phyloP scores from a whole-genome alignment of 2,329 filamentous ascomycete species.

The Geosmithia morbida region DNA sequence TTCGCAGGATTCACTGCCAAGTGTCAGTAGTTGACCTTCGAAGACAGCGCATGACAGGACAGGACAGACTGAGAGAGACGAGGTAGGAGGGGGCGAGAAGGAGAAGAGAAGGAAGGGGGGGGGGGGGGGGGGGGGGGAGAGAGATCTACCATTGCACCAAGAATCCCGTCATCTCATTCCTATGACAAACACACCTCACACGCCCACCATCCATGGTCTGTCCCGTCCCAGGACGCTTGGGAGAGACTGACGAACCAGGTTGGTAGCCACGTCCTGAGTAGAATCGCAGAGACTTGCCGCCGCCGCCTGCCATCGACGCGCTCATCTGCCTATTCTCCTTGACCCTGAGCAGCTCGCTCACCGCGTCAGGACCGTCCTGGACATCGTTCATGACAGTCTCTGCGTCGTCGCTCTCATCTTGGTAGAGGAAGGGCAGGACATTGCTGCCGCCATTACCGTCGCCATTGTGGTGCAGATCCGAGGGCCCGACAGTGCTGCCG shows the following conservation, averaged over 20 bases:
- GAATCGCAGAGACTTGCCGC: not conserved
- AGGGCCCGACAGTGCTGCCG: slow-evolving; percentile 6
- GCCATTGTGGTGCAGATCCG: no score
- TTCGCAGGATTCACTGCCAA: slow-evolving; percentile 46
- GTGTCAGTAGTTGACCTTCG: no score
- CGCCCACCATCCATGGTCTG: slow-evolving; percentile 17
- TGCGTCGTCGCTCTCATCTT: slow-evolving; percentile 38
- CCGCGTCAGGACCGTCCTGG: slow-evolving; percentile 37
- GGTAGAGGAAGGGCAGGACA: no score
- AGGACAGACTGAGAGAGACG: no score
- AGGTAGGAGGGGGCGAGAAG: no score
- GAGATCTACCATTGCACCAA: slow-evolving; percentile 49
- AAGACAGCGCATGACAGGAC: no score
- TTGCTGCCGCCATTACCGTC: no score
- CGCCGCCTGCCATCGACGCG: not conserved
- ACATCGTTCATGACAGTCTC: slow-evolving; percentile 41
- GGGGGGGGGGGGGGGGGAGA: no score
- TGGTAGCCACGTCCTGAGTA: no score
- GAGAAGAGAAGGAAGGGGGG: no score
- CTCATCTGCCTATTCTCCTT: slow-evolving; percentile 36
- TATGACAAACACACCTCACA: slow-evolving; percentile 43
- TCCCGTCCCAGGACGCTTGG: slow-evolving; percentile 20
- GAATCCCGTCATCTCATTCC: slow-evolving; percentile 33
- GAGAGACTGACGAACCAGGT: slow-evolving; percentile 38
- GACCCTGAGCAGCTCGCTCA: slow-evolving; percentile 44